Percentiles rank a stretch among this genome's conserved stretches.
phyloP scores from a whole-genome alignment of 495 filamentous ascomycete genomes.

The Penicillium nucicola region DNA sequence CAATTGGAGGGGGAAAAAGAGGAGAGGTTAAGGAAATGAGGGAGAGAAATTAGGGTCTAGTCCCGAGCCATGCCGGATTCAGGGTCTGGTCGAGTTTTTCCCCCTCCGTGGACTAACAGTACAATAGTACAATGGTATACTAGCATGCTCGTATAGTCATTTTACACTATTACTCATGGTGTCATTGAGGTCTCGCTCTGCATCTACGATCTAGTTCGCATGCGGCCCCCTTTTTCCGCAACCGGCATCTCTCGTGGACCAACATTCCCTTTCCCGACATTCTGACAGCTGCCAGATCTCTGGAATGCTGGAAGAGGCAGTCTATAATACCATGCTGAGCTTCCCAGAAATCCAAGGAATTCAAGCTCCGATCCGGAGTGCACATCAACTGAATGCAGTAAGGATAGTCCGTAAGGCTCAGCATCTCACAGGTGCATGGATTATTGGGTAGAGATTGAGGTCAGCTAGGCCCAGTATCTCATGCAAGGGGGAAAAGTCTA shows the following conservation, averaged over 20 bases:
- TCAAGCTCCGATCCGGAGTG: background rate
- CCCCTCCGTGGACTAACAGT: background rate
- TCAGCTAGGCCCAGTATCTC: no score
- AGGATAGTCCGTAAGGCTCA: background rate
- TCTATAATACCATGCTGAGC: background rate
- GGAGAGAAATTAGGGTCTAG: background rate
- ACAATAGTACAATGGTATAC: no score
- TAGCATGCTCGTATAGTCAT: no score
- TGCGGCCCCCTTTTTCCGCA: background rate
- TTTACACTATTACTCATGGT: background rate
- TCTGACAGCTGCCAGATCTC: background rate
- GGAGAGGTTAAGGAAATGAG: background rate
- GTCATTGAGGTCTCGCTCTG: background rate
- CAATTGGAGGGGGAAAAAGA: no score
- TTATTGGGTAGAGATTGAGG: no score
- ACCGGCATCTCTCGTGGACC: background rate
- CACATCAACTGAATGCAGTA: background rate
- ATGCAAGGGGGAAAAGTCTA: no score
- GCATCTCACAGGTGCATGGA: no score
- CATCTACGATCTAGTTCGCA: background rate
- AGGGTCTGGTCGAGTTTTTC: background rate
- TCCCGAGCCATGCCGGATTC: constrained; percentile 4
- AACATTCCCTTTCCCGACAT: background rate
- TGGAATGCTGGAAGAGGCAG: no score
- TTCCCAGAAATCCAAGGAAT: background rate